Evolutionary conservation across 2,329 filamentous ascomycete genomes (phyloP), one percentile per base, ranked within the genome.

Genomic region (Botrytis elliptica): DNA sequence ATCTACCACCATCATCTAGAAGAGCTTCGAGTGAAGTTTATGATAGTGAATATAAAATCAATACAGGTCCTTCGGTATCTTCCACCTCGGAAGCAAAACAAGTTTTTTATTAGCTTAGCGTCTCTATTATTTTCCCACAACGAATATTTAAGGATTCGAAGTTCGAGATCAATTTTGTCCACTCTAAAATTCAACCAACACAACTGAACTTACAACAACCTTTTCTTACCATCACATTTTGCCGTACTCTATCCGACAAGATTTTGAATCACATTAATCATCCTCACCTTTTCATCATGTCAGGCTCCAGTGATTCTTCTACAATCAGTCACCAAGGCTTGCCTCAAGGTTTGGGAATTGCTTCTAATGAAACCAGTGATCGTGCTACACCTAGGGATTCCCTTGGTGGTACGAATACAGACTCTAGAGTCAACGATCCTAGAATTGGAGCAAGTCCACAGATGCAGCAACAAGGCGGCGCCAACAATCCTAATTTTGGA

Each of bases 331-430:
- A 55, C 49, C 25, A 55, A 55, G 49, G 25, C 49, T n/a, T 55
- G 5, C 49, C 49, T 33, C 66, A 69, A 22, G 66, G 66, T 10
- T 57, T 69, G 49, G 66, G 66, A 57, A 57, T 69, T 29, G 42
- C 66, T 57, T 33, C 49, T 7, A 33, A 68, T 10, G 18, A 38
- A 42, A 22, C 10, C 42, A 44, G 16, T 33, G 66, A n/a, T 7
- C 38, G 36, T 25, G 66, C 16, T 33, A 33, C 49, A 33, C 25
- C 66, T 38, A 33, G 5, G 3, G 29, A 57, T 57, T 38, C 44
- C 8, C 46, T 66, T 14, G 44, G 10, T 7, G 22, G 44, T 25
- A 25, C 9, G 1, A 42, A 63, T 18, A 20, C 14, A 38, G 44
- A 33, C 29, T 25, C 33, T 67, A 36, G 22, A n/a, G 55, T 68